These are phyloP conservation scores for Cercospora zeae-maydis DNA, from an alignment of 2,329 filamentous ascomycete species.

Conservation along the genomic window DNA sequence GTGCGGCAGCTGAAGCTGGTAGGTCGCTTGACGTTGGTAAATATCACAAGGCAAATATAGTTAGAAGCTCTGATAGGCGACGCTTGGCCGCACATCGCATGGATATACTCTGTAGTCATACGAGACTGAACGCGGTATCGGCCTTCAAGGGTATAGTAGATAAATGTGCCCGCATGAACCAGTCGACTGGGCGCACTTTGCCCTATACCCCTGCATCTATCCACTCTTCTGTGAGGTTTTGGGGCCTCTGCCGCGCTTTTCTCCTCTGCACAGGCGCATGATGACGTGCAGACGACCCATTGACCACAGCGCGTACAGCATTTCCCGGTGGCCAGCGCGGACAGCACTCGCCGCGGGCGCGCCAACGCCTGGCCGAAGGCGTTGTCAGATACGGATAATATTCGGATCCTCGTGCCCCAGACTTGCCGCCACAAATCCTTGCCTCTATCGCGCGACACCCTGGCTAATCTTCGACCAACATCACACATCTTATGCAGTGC, in stretches of 20 bases:
- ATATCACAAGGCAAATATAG: background rate
- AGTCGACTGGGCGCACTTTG: background rate
- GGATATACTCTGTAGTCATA: background rate
- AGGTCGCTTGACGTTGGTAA: background rate
- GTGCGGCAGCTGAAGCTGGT: background rate
- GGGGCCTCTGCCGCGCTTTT: background rate
- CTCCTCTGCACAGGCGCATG: background rate
- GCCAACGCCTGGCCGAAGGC: conserved; percentile 14
- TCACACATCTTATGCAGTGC: background rate
- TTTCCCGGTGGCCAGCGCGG: background rate
- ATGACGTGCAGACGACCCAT: background rate
- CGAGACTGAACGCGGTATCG: background rate
- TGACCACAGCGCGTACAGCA: background rate
- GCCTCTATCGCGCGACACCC: background rate
- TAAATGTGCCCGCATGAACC: background rate
- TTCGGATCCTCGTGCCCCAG: background rate
- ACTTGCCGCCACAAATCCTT: background rate
- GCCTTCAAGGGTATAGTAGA: background rate
- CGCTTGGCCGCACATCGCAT: conserved; percentile 3
- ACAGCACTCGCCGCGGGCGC: conserved; percentile 3
- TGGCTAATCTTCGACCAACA: background rate
- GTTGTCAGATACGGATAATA: conserved; percentile 5
- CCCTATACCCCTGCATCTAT: background rate
- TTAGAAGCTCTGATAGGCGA: conserved; percentile 3
- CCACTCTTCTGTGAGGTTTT: background rate